Evolutionary conservation across 2,329 filamentous ascomycete species (phyloP).

Genomic region (Colletotrichum kahawae): DNA sequence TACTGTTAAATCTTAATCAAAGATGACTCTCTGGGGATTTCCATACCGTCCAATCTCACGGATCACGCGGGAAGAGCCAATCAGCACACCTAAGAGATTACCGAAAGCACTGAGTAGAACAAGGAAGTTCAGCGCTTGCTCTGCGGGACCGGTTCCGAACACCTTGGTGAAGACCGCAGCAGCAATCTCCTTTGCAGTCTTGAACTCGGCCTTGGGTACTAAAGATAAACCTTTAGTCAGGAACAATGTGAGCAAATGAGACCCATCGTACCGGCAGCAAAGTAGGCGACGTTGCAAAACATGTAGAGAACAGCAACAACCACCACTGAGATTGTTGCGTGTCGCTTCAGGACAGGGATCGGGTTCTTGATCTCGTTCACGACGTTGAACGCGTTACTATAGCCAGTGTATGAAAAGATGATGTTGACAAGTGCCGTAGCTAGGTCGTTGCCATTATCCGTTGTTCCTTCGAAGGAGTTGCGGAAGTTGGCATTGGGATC

Average conservation of each 20-base stretch:
- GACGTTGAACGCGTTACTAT: slow-evolving; percentile 64
- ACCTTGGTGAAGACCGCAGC: slow-evolving; percentile 62
- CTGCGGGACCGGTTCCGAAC: slow-evolving; percentile 55
- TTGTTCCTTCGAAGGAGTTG: slow-evolving; percentile 38
- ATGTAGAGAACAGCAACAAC: slow-evolving; percentile 61
- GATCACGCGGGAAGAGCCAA: slow-evolving; percentile 60
- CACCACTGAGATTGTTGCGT: slow-evolving; percentile 53
- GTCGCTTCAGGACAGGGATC: slow-evolving; percentile 56
- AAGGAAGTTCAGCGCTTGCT: slow-evolving; percentile 60
- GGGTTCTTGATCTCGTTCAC: slow-evolving; percentile 68
- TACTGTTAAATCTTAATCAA: not conserved
- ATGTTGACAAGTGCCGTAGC: slow-evolving; percentile 60
- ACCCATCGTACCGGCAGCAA: slow-evolving; percentile 37
- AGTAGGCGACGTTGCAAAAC: slow-evolving; percentile 65
- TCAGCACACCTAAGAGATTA: slow-evolving; percentile 59
- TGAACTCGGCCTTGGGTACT: slow-evolving; percentile 57
- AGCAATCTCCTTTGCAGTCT: slow-evolving; percentile 55
- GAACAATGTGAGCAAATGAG: not conserved
- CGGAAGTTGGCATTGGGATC: slow-evolving; percentile 39
- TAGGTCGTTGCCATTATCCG: slow-evolving; percentile 40
- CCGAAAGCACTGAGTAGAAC: slow-evolving; percentile 64
- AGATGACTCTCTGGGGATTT: not conserved
- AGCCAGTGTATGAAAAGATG: slow-evolving; percentile 63
- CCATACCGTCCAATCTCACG: slow-evolving; percentile 60
- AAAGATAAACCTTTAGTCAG: not conserved